A percentile compares a stretch with the other conserved stretches of the same genome.
These are phyloP conservation scores for Monosporascus sp. DNA, from an alignment of 2,329 filamentous ascomycete species.

Conservation along the genomic window DNA sequence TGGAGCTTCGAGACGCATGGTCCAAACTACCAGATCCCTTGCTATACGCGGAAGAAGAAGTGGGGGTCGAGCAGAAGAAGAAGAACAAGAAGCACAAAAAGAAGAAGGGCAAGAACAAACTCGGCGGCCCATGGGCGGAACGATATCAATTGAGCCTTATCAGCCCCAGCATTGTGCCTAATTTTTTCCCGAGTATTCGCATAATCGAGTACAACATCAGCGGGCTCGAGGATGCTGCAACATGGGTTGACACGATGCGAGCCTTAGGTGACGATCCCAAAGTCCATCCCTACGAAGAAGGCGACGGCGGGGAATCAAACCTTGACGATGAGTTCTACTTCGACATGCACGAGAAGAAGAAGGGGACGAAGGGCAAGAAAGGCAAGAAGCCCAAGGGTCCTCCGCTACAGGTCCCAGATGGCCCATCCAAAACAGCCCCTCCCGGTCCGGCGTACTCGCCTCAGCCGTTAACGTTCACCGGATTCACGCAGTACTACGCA, in stretches of 20 bases:
- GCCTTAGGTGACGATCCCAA: not conserved
- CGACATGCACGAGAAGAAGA: conserved; percentile 39
- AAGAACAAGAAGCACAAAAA: conserved; percentile 50
- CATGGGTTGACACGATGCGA: conserved; percentile 34
- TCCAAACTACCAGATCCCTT: conserved; percentile 60
- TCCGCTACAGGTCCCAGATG: conserved; percentile 60
- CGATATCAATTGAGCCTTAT: conserved; percentile 78
- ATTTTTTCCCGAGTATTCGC: conserved; percentile 84
- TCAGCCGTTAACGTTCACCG: conserved; percentile 71
- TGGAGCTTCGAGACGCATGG: conserved; percentile 75
- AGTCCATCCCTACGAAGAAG: conserved; percentile 1
- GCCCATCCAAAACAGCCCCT: conserved; percentile 64
- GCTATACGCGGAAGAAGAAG: conserved; percentile 13
- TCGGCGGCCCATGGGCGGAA: conserved; percentile 79
- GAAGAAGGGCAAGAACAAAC: conserved; percentile 54
- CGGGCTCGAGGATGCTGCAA: conserved; percentile 56
- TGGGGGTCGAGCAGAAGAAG: conserved; percentile 32
- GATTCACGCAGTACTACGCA: conserved; percentile 87
- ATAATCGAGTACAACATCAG: conserved; percentile 92
- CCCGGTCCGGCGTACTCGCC: conserved; percentile 89
- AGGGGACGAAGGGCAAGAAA: conserved; percentile 41
- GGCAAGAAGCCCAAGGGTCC: conserved; percentile 51
- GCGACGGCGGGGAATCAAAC: conserved; percentile 15
- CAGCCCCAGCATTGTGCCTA: conserved; percentile 83
- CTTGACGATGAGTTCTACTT: conserved; percentile 20